phyloP scores from a whole-genome alignment of 1,139 yeast genomes.

The Kluyveromyces sp. region DNA sequence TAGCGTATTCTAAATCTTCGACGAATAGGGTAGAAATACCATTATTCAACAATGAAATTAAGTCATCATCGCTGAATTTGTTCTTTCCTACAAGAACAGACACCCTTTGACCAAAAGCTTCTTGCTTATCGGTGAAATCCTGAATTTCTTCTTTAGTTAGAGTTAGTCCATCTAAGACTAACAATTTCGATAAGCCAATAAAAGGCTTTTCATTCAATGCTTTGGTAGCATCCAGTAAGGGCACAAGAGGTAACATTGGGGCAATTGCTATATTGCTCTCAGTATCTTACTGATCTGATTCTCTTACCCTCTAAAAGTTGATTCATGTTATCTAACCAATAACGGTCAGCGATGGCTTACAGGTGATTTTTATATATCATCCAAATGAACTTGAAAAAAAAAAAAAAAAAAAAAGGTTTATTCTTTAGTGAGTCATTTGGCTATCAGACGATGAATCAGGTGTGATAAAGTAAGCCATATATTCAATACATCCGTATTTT shows the following conservation, averaged over 20 bases:
- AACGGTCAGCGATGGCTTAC: too few species aligned
- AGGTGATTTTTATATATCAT: background rate
- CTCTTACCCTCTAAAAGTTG: background rate
- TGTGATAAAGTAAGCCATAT: too few species aligned
- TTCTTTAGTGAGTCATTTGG: too few species aligned
- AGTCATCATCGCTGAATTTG: conserved; percentile 35
- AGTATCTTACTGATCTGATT: background rate
- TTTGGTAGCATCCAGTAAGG: conserved; percentile 18
- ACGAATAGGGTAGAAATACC: conserved; percentile 56
- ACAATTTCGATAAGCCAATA: conserved; percentile 19
- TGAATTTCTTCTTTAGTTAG: conserved; percentile 13
- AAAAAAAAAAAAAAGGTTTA: background rate
- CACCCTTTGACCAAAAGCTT: conserved; percentile 9
- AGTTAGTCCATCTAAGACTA: conserved; percentile 19
- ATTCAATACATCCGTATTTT: too few species aligned
- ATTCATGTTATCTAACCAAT: background rate
- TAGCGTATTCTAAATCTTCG: conserved; percentile 30
- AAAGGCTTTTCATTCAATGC: conserved; percentile 16
- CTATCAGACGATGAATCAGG: too few species aligned
- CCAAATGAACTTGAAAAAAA: background rate
- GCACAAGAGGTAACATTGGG: conserved; percentile 21
- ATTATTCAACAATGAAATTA: conserved; percentile 53
- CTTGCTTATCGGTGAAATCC: conserved; percentile 10
- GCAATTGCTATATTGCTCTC: background rate
- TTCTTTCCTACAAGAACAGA: conserved; percentile 13